Percentiles rank a stretch among this genome's conserved stretches.
Conservation (phyloP, 2,329 filamentous ascomycete species). For the Drechslerella coelobrocha region DNA sequence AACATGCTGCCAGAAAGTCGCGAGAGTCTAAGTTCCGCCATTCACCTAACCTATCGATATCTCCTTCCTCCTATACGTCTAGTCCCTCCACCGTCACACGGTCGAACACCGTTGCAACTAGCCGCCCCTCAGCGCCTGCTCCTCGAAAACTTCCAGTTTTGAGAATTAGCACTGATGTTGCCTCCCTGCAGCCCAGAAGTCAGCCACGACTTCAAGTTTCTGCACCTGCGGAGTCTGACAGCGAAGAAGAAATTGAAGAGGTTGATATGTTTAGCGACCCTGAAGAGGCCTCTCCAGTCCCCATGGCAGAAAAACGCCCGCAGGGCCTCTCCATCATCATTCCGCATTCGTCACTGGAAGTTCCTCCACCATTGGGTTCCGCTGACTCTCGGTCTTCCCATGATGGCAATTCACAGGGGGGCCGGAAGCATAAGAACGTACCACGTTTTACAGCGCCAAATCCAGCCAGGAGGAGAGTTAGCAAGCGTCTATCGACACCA, state of each 20-base stretch:
- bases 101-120: constrained; percentile 46
- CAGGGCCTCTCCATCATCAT: constrained; percentile 47
- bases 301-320: constrained; percentile 47
- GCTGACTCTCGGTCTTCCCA: constrained; percentile 38
- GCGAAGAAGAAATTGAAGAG: constrained; percentile 41
- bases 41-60: constrained; percentile 36
- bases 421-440: constrained; percentile 29
- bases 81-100: constrained; percentile 44
- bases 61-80: constrained; percentile 39
- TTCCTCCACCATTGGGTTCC: constrained; percentile 37
- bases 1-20: constrained; percentile 45
- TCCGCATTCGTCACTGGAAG: constrained; percentile 31
- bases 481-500: constrained; percentile 46
- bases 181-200: constrained; percentile 25
- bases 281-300: constrained; percentile 14
- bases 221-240: constrained; percentile 31
- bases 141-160: constrained; percentile 40
- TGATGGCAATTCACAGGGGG: constrained; percentile 22
- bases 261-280: constrained; percentile 47
- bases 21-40: constrained; percentile 48
- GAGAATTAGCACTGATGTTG: constrained; percentile 47
- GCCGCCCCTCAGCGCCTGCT: constrained; percentile 27
- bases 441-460: constrained; percentile 41
- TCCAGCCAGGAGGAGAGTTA: constrained; percentile 39
- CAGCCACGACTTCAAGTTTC: constrained; percentile 34